phyloP scores from a whole-genome alignment of 108 stramenopile species.

The Cyclotella atomus region DNA sequence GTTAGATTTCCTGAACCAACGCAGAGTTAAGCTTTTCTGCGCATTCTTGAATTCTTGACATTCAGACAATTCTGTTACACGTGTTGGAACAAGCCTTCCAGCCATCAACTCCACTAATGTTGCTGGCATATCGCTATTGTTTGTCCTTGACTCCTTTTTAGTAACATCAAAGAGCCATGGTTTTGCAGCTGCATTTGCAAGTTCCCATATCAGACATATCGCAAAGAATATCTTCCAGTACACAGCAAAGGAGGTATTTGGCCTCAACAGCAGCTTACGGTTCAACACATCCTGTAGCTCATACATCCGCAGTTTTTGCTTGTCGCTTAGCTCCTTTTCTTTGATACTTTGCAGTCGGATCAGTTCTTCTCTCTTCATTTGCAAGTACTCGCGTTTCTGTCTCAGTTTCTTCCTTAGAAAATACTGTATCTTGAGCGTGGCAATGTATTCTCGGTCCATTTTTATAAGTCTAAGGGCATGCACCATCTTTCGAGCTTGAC shows the following conservation, averaged over 20 bases:
- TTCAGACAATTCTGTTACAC: not conserved
- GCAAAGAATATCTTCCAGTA: conserved; percentile 6
- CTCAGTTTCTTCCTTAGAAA: not conserved
- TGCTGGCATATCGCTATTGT: not conserved
- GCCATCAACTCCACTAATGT: not conserved
- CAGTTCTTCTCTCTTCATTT: conserved; percentile 5
- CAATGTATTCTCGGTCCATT: not conserved
- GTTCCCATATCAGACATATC: not conserved
- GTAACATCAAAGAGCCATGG: not conserved
- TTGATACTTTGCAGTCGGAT: not conserved
- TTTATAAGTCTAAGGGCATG: not conserved
- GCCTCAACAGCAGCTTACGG: conserved; percentile 1
- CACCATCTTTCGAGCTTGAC: not conserved
- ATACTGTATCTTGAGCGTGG: not conserved
- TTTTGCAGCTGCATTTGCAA: not conserved
- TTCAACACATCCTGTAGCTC: not conserved
- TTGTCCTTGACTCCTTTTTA: not conserved
- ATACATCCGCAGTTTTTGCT: not conserved
- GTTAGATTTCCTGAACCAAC: not conserved
- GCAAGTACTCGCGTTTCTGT: not conserved
- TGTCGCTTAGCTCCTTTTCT: not conserved
- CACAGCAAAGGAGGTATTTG: not conserved
- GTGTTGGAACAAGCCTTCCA: conserved; percentile 3
- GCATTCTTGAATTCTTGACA: not conserved
- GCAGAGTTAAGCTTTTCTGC: not conserved